Base-by-base conservation (phyloP, 2,329 filamentous ascomycete species). In the Leptographium procerum region DNA sequence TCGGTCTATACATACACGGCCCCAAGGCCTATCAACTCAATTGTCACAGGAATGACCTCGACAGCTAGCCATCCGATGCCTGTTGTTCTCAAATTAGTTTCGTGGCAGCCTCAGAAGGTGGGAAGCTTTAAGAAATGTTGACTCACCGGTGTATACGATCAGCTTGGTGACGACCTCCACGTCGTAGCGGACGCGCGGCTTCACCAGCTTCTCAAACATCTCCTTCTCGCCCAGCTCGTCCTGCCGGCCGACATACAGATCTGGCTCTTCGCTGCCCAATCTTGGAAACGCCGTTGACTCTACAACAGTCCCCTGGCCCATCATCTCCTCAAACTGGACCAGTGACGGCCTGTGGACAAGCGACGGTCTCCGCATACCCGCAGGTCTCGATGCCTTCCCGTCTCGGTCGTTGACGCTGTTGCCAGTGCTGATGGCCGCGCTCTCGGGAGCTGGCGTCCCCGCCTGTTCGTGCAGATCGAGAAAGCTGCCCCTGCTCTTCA, bases 141-240 rank as follows among this genome's bases (percentile, higher is more conserved):
- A n/a, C 84, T 71, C 74, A 90, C 92, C 94, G 60, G 87, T 82
- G 74, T 99, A 99, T 28, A 99, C 90, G 66, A 99, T 88, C 61
- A 99, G 73, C 73, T 96, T 97, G 6, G 94, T 97, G 43, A 99
- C 88, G 45, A 99, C 92, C 72, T 99, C 94, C n/a, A 97, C 92
- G 72, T 99, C 94, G 68, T 97, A 99, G 65, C 91, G 80, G 60
- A 96, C 91, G 64, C 94, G 84, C 54, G 94, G 91, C 72, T 87
- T 89, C 62, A 91, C 86, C 58, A 97, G 78, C 68, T 81, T 84
- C 51, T 85, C 87, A 71, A 97, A 96, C 70, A 97, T 86, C 69
- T 95, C 88, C 64, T 79, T 81, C 69, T 91, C 86, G 53, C 84
- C 84, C 29, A 81, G 66, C 64, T 81, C 78, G 51, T 80, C 75